Conservation (phyloP, 208 protist genomes). For the Acanthamoeba triangularis region DNA sequence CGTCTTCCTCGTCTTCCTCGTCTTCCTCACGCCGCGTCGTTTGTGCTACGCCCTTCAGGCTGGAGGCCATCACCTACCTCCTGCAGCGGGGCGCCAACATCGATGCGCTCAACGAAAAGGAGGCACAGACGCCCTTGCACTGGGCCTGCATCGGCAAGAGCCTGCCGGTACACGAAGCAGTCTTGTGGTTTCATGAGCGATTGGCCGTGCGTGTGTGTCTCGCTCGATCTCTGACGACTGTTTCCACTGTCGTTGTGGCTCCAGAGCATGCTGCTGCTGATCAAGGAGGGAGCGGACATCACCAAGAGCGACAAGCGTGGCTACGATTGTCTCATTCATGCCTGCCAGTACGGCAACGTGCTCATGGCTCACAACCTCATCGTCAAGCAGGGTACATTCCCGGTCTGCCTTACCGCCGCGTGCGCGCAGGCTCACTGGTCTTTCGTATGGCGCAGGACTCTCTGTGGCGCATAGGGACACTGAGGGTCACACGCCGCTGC, state of each 20-base stretch:
- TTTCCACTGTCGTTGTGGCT: too few relatives aligned
- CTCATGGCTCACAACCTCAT: conserved; percentile 20
- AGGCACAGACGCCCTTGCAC: conserved; percentile 46
- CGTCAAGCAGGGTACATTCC: neutral
- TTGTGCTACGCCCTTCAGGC: neutral
- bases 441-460: neutral
- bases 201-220: too few relatives aligned
- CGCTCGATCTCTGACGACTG: too few relatives aligned
- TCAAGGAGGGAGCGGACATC: conserved; percentile 34
- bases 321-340: conserved; percentile 10
- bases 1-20: neutral
- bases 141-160: conserved; percentile 46
- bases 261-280: conserved; percentile 22
- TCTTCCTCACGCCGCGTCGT: too few relatives aligned
- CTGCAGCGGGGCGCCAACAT: conserved; percentile 34
- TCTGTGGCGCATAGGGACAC: neutral
- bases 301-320: conserved; percentile 36
- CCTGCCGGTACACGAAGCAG: neutral
- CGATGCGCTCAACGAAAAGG: conserved; percentile 28
- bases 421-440: neutral
- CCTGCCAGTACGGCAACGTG: conserved; percentile 39
- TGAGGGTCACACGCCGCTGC: conserved; percentile 40
- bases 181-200: too few relatives aligned
- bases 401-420: neutral
- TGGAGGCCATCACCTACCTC: conserved; percentile 13